Evolutionary conservation across 2,329 filamentous ascomycete species (phyloP).

Genomic region (Cadophora luteo-olivacea): DNA sequence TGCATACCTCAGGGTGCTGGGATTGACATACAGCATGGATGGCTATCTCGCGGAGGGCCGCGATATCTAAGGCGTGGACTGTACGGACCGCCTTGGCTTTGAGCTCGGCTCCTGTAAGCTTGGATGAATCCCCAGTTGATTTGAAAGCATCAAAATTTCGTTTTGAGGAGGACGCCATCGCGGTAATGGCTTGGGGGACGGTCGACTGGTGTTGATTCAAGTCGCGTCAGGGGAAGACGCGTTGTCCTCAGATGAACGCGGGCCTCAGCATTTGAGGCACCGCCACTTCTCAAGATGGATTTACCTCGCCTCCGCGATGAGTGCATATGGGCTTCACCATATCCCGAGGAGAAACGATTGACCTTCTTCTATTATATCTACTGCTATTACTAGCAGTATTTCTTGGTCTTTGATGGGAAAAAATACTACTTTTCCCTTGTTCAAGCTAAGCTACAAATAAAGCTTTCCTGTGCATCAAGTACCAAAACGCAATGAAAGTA

Average conservation of each 20-base stretch:
- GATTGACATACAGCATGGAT: neutral
- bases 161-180: neutral
- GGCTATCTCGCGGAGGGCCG: constrained; percentile 4
- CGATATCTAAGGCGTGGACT: neutral
- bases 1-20: neutral
- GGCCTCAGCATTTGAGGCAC: neutral
- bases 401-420: too few relatives aligned
- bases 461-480: too few relatives aligned
- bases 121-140: neutral
- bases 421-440: too few relatives aligned
- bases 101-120: neutral
- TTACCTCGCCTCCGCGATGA: neutral
- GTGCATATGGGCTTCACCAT: neutral
- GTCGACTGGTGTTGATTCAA: too few relatives aligned
- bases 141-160: neutral
- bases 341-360: too few relatives aligned
- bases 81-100: neutral
- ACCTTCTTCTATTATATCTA: too few relatives aligned
- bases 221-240: neutral
- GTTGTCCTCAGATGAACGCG: neutral
- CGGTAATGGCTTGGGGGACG: neutral
- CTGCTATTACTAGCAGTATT: too few relatives aligned
- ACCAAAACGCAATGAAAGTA: too few relatives aligned
- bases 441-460: too few relatives aligned
- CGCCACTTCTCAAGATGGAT: neutral